Percentiles rank a stretch among this genome's conserved stretches.
Conservation (phyloP, 1,284 basidiomycete species). For the Anthracocystis walkeri region DNA sequence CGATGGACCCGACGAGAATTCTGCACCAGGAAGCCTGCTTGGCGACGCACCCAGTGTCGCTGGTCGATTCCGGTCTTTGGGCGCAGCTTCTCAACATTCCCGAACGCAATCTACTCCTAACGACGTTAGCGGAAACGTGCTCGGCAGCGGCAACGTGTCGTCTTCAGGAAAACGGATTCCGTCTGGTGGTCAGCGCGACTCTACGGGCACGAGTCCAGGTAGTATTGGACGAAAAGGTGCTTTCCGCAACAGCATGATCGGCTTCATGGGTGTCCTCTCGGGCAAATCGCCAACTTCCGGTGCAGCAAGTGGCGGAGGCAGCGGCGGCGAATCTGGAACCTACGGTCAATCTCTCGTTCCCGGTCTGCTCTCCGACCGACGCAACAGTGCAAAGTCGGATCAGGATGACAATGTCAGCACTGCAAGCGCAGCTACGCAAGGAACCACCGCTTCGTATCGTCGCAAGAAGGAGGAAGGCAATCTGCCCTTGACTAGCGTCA, state of each 20-base stretch:
- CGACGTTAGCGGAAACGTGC: conserved; percentile 20
- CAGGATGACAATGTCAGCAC: conserved; percentile 42
- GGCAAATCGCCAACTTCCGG: conserved; percentile 19
- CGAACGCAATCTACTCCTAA: conserved; percentile 29
- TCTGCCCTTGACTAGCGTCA: conserved; percentile 35
- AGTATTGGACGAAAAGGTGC: conserved; percentile 31
- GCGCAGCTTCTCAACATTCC: conserved; percentile 21
- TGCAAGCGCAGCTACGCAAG: conserved; percentile 43
- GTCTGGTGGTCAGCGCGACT: conserved; percentile 5
- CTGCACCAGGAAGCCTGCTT: conserved; percentile 18
- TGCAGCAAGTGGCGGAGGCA: background rate
- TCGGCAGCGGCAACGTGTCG: conserved; percentile 13
- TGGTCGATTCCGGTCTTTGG: conserved; percentile 25
- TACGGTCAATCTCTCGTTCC: conserved; percentile 12
- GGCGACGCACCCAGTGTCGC: conserved; percentile 10
- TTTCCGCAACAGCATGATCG: conserved; percentile 50
- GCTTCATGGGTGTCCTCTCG: conserved; percentile 42
- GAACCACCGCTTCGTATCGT: conserved; percentile 53
- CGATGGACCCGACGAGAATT: conserved; percentile 36
- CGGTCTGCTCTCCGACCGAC: conserved; percentile 24
- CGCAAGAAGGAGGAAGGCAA: conserved; percentile 47
- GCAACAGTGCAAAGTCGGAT: conserved; percentile 39
- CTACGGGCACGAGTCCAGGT: conserved; percentile 11
- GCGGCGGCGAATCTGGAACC: background rate
- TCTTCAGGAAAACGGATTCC: conserved; percentile 8